These are phyloP conservation scores for Fusarium abutilonis DNA, from an alignment of 2,329 filamentous ascomycete species.

Conservation along the genomic window DNA sequence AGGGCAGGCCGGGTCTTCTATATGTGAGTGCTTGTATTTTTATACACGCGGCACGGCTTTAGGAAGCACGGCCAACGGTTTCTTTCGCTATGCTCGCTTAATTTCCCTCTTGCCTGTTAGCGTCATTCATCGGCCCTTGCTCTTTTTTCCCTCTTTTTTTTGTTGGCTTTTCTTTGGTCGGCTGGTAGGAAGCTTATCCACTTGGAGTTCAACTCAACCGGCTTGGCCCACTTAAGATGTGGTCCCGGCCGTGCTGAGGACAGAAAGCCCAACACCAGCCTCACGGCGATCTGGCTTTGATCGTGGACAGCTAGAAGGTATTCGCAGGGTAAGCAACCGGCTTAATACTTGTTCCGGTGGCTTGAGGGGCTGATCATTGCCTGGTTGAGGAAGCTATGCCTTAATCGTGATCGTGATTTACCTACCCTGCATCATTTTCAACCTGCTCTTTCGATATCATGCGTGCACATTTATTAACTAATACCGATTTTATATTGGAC, in stretches of 20 bases:
- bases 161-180: constrained; percentile 35
- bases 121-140: constrained; percentile 42
- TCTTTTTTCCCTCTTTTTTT: constrained; percentile 25
- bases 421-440: not conserved
- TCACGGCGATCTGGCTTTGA: constrained; percentile 33
- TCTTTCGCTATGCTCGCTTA: constrained; percentile 50
- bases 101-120: constrained; percentile 51
- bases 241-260: constrained; percentile 22
- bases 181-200: constrained; percentile 31
- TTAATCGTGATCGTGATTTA: not conserved
- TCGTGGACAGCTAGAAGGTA: not conserved
- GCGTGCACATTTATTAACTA: too few relatives aligned
- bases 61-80: constrained; percentile 49
- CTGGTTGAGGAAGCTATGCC: not conserved
- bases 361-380: not conserved
- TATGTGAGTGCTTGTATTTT: constrained; percentile 58
- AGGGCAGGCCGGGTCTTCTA: constrained; percentile 57
- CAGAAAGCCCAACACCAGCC: constrained; percentile 31
- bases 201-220: constrained; percentile 28
- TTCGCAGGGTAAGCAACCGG: constrained; percentile 5
- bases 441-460: not conserved
- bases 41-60: constrained; percentile 54
- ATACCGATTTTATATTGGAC: too few relatives aligned
- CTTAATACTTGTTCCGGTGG: constrained; percentile 15
- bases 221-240: constrained; percentile 28